These are phyloP conservation scores for Torulaspora maleeae DNA, from an alignment of 805 yeast species.

Conservation along the genomic window DNA sequence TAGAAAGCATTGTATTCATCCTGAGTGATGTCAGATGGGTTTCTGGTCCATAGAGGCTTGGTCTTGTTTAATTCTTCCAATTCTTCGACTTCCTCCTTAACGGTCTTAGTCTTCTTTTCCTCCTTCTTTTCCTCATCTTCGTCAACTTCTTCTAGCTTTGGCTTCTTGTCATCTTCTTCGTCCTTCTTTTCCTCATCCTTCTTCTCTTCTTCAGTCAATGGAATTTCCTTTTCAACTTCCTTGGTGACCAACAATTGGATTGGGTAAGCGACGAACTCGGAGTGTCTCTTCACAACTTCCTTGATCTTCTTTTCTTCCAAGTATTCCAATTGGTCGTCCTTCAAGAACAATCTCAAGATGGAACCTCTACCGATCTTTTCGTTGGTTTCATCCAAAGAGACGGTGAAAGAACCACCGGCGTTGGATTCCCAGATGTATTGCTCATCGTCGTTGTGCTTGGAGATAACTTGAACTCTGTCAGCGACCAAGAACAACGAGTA, in stretches of 20 bases:
- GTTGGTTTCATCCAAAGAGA: slow-evolving; percentile 81
- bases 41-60: slow-evolving; percentile 99
- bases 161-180: slow-evolving; percentile 61
- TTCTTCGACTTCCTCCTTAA: slow-evolving; percentile 91
- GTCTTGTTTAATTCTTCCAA: slow-evolving; percentile 98
- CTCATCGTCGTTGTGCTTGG: slow-evolving; percentile 98
- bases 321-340: slow-evolving; percentile 98
- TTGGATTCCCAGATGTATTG: slow-evolving; percentile 99
- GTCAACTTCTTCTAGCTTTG: slow-evolving; percentile 71
- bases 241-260: slow-evolving; percentile 96
- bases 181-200: slow-evolving; percentile 37
- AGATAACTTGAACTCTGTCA: slow-evolving; percentile 96
- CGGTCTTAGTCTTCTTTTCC: slow-evolving; percentile 75
- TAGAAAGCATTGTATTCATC: slow-evolving; percentile 99
- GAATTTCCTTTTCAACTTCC: slow-evolving; percentile 98
- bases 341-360: slow-evolving; percentile 87
- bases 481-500: slow-evolving; percentile 98
- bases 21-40: slow-evolving; percentile 94
- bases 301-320: slow-evolving; percentile 99
- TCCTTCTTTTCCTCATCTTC: slow-evolving; percentile 67
- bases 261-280: slow-evolving; percentile 99
- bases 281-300: slow-evolving; percentile 99
- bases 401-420: slow-evolving; percentile 99
- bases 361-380: slow-evolving; percentile 94
- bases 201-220: slow-evolving; percentile 59